These are phyloP conservation scores for Yarrowia sp. DNA, from an alignment of 805 yeast species.

Conservation along the genomic window DNA sequence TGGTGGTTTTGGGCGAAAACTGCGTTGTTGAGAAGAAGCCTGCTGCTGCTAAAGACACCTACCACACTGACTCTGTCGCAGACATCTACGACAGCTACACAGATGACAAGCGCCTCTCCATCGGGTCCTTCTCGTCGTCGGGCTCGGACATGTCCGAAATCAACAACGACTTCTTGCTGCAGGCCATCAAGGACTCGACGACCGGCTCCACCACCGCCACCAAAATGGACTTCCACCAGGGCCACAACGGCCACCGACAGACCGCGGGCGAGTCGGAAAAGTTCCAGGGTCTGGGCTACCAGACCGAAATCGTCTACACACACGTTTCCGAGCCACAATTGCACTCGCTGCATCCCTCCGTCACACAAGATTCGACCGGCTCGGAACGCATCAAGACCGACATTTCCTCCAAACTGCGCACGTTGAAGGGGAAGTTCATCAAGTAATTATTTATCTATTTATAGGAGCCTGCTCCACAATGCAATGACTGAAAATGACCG, in stretches of 20 bases:
- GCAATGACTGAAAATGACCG: background rate
- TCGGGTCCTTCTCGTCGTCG: slow-evolving; percentile 3
- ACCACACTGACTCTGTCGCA: background rate
- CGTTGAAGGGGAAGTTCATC: background rate
- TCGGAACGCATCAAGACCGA: background rate
- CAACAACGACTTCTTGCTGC: slow-evolving; percentile 11
- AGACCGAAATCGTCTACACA: background rate
- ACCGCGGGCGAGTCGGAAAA: background rate
- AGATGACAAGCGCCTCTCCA: background rate
- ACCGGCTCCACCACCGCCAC: background rate
- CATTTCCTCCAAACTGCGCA: background rate
- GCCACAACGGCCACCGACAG: background rate
- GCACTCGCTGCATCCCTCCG: background rate
- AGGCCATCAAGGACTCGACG: slow-evolving; percentile 11
- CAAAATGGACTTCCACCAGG: slow-evolving; percentile 15
- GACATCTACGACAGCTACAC: slow-evolving; percentile 6
- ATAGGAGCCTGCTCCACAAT: background rate
- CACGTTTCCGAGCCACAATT: background rate
- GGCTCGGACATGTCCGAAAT: background rate
- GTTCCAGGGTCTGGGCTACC: slow-evolving; percentile 3
- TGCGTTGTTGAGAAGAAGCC: background rate
- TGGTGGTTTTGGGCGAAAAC: background rate
- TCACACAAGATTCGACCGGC: background rate
- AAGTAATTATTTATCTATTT: slow-evolving; percentile 12
- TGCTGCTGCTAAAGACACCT: background rate